Evolutionary conservation across 352 stramenopile genomes (phyloP).

Genomic region (Phytophthora constricta): DNA sequence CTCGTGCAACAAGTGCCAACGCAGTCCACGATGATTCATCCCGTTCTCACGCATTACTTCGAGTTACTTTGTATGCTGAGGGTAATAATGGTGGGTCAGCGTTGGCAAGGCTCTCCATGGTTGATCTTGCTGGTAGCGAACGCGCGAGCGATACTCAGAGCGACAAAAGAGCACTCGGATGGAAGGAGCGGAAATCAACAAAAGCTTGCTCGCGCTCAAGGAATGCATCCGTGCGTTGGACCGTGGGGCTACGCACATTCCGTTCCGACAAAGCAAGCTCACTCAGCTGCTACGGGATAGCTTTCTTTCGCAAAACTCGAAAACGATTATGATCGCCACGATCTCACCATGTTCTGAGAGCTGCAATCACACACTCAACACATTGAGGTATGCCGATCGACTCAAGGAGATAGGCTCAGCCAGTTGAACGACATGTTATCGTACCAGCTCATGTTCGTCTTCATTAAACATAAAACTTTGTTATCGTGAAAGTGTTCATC

Average conservation of each 20-base stretch:
- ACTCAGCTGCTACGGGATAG: constrained; percentile 93
- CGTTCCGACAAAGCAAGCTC: constrained; percentile 95
- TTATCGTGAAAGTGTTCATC: neutral
- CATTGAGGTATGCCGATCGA: constrained; percentile 95
- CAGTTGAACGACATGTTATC: constrained; percentile 10
- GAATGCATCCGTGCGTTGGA: constrained; percentile 97
- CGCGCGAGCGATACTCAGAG: constrained; percentile 93
- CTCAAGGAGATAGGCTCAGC: constrained; percentile 90
- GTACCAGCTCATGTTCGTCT: constrained; percentile 25
- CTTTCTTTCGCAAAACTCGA: constrained; percentile 92
- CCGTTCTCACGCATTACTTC: constrained; percentile 92
- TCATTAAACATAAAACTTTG: constrained; percentile 43
- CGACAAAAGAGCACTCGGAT: constrained; percentile 91
- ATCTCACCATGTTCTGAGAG: constrained; percentile 93
- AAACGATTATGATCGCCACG: constrained; percentile 96
- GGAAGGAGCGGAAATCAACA: constrained; percentile 98
- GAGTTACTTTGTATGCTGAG: constrained; percentile 73
- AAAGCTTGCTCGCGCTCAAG: constrained; percentile 96
- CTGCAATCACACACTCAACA: constrained; percentile 97
- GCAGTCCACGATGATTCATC: constrained; percentile 94
- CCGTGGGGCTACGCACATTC: constrained; percentile 86
- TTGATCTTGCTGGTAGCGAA: constrained; percentile 96
- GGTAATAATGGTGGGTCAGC: constrained; percentile 22
- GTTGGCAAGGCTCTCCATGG: constrained; percentile 69
- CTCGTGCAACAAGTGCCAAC: constrained; percentile 95